Percentiles rank a stretch among this genome's conserved stretches.
Evolutionary conservation across 75 land plant species (phyloP).

Genomic region (Cryptomeria japonica): DNA sequence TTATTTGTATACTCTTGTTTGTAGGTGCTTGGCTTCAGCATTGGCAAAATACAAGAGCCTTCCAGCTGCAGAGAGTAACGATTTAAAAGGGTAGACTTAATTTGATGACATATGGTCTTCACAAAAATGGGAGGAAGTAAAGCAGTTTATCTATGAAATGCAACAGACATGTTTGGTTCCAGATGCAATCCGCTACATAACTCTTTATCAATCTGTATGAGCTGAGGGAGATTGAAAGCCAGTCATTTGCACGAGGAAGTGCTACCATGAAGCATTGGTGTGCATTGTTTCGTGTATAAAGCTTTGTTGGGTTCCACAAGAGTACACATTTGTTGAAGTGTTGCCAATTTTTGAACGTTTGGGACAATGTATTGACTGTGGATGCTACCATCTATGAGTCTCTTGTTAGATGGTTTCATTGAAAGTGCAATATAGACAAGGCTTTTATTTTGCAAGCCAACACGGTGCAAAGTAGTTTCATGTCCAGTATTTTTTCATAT

Average conservation of each 20-base stretch:
- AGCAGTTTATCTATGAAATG: slow-evolving; percentile 44
- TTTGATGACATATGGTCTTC: slow-evolving; percentile 39
- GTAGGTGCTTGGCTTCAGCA: slow-evolving; percentile 31
- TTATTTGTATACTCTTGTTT: slow-evolving; percentile 66
- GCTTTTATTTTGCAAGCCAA: slow-evolving; percentile 33
- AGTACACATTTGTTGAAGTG: slow-evolving; percentile 43
- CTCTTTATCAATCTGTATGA: slow-evolving; percentile 47
- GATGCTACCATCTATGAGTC: slow-evolving; percentile 52
- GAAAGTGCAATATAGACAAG: slow-evolving; percentile 26
- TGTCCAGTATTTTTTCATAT: slow-evolving; percentile 54
- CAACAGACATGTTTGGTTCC: slow-evolving; percentile 28
- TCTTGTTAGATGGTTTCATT: slow-evolving; percentile 45
- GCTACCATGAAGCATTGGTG: slow-evolving; percentile 28
- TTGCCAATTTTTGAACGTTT: slow-evolving; percentile 41
- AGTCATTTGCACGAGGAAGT: slow-evolving; percentile 31
- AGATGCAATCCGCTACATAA: slow-evolving; percentile 45
- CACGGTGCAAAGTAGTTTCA: slow-evolving; percentile 16
- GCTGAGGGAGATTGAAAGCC: slow-evolving; percentile 44
- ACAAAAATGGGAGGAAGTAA: slow-evolving; percentile 29
- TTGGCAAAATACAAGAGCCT: slow-evolving; percentile 34
- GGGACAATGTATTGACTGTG: slow-evolving; percentile 20
- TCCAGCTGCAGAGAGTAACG: slow-evolving; percentile 34
- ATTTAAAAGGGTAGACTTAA: slow-evolving; percentile 26
- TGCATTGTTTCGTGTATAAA: slow-evolving; percentile 30
- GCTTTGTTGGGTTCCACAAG: slow-evolving; percentile 33